phyloP scores from a whole-genome alignment of 257 asterid genomes.

The Euphrasia confusa region DNA sequence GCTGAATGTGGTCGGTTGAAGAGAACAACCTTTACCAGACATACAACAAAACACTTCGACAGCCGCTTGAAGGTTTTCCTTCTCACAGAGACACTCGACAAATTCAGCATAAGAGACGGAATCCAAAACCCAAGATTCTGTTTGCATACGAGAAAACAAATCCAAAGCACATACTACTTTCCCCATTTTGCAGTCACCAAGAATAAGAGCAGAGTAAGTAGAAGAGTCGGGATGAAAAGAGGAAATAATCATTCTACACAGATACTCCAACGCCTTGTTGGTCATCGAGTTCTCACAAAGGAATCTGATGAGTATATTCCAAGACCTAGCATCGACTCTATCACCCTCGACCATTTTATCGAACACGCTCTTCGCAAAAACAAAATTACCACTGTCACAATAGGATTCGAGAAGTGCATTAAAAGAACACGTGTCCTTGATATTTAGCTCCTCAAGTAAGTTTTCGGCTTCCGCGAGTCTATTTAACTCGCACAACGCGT shows the following conservation, averaged over 20 bases:
- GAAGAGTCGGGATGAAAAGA: constrained; percentile 42
- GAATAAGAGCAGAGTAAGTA: constrained; percentile 63
- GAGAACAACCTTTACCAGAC: constrained; percentile 43
- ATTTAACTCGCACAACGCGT: constrained; percentile 45
- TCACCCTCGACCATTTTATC: constrained; percentile 42
- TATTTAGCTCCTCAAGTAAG: constrained; percentile 43
- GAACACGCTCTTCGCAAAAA: constrained; percentile 39
- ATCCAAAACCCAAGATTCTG: constrained; percentile 49
- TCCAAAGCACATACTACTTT: constrained; percentile 40
- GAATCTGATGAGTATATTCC: constrained; percentile 57
- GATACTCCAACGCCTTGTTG: constrained; percentile 50
- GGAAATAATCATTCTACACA: constrained; percentile 57
- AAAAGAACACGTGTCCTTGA: constrained; percentile 34
- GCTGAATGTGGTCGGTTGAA: constrained; percentile 39
- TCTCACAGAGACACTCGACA: constrained; percentile 45
- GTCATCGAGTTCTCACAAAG: constrained; percentile 42
- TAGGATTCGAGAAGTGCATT: constrained; percentile 57
- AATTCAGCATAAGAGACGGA: constrained; percentile 49
- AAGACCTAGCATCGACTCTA: constrained; percentile 43
- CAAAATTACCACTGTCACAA: constrained; percentile 39
- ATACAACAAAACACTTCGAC: constrained; percentile 44
- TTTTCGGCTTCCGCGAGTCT: constrained; percentile 44
- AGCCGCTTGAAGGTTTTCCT: constrained; percentile 47
- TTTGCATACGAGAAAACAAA: constrained; percentile 39
- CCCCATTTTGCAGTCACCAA: constrained; percentile 54